Base-by-base conservation (phyloP, 2,329 filamentous ascomycete genomes). In the Sporothrix brasiliensis region DNA sequence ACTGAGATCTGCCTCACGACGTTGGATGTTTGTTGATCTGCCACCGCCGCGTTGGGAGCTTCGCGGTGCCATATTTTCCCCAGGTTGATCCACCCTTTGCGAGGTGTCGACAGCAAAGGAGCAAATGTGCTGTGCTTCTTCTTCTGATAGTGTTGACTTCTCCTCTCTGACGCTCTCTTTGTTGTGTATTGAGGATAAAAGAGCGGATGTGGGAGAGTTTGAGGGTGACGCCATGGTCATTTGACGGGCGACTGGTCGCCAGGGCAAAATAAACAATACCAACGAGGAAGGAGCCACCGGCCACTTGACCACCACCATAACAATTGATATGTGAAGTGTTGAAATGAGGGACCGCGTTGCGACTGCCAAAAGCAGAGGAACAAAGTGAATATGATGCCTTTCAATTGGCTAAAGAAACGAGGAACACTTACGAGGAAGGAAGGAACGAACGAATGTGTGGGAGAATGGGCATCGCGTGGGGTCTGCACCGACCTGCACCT, bases 1-100 rank as follows among this genome's bases (percentile, higher is more conserved):
- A 68, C 83, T 86, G 72, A 89, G 74, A 72, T 88, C 86, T 53
- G 84, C 81, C 50, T 84, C 79, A 21, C 83, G 81, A 71, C 81
- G 82, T 70, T 78, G 76, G 53, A 76, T 75, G 19, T 21, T 56
- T 2, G 69, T 44, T 2, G 61, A 19, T 7, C 66, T 19, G n/a
- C 71, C 50, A 19, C 69, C 56, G n/a, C 68, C 69, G 11, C 74
- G 71, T 34, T 72, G 74, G 2, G 71, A 41, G 27, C 50, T 60
- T 54, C 73, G 68, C 2, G 72, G 71, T 2, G 72, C 58, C 74
- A 74, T 73, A 5, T 52, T 70, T 2, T 69, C 66, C 21, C 11
- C 44, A n/a, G 39, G 9, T 16, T 65, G 52, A 21, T n/a, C 24
- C 21, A 39, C 16, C 6, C 16, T 10, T 50, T 14, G 49, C 4